phyloP scores from a whole-genome alignment of 495 filamentous ascomycete genomes.

The Daldinia concentrica region DNA sequence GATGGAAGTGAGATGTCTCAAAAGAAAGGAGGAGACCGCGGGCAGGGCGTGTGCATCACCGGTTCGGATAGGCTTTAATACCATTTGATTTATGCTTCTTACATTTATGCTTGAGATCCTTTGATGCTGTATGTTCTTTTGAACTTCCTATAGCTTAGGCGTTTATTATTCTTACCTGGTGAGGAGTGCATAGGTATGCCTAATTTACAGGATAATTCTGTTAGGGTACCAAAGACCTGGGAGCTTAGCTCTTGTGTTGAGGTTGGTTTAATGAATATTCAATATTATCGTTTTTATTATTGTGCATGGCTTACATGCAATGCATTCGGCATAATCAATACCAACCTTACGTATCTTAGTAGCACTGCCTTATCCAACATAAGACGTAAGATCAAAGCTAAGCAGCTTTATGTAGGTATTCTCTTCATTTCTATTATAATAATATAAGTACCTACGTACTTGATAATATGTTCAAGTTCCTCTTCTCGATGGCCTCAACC shows the following conservation, averaged over 20 bases:
- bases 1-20: not conserved
- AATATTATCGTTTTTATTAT: not conserved
- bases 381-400: not conserved
- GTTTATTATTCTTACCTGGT: not conserved
- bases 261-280: not conserved
- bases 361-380: not conserved
- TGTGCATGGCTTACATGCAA: not conserved
- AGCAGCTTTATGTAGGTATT: not conserved
- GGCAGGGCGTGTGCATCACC: conserved; percentile 1
- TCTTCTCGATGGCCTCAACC: not conserved
- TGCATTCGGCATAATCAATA: not conserved
- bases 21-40: not conserved
- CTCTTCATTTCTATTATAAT: conserved; percentile 4
- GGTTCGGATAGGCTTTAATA: conserved; percentile 5
- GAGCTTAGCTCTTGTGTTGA: too few relatives aligned
- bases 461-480: not conserved
- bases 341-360: too few relatives aligned
- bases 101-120: not conserved
- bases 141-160: not conserved
- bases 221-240: not conserved
- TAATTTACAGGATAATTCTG: not conserved
- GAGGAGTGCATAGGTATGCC: not conserved
- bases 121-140: not conserved
- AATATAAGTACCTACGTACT: not conserved
- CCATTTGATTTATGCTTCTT: conserved; percentile 5